Percentiles rank a stretch among this genome's conserved stretches.
Evolutionary conservation across 352 stramenopile species (phyloP).

Genomic region (Globisporangium lucens): DNA sequence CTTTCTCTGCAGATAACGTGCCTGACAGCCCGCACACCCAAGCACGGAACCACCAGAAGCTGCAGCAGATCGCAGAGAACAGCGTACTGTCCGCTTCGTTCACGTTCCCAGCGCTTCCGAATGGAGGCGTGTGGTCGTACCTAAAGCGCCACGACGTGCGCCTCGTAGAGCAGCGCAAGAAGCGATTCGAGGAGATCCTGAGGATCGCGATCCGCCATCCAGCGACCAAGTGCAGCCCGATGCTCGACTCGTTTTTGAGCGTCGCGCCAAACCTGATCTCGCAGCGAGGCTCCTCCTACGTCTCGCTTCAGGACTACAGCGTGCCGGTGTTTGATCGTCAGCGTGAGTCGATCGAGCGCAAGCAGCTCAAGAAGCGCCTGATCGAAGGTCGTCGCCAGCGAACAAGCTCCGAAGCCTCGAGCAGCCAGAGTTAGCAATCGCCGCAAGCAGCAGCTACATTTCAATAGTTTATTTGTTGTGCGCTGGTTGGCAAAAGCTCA

Average conservation of each 20-base stretch:
- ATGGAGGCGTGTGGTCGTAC: conserved; percentile 77
- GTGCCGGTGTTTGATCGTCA: conserved; percentile 73
- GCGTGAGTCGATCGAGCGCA: conserved; percentile 74
- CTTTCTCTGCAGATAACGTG: conserved; percentile 20
- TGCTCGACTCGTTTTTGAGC: conserved; percentile 76
- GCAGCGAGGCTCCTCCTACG: conserved; percentile 46
- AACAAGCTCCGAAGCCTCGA: conserved; percentile 20
- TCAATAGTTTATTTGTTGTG: conserved; percentile 14
- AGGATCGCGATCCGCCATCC: conserved; percentile 73
- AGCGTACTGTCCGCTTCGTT: conserved; percentile 33
- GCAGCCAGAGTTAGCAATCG: conserved; percentile 15
- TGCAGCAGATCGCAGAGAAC: conserved; percentile 28
- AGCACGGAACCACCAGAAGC: conserved; percentile 18
- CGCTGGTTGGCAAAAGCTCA: not conserved
- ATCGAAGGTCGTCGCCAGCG: conserved; percentile 61
- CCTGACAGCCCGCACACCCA: conserved; percentile 30
- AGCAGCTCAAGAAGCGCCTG: conserved; percentile 67
- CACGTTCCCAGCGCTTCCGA: conserved; percentile 47
- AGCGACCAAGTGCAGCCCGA: conserved; percentile 54
- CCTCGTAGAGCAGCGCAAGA: conserved; percentile 78
- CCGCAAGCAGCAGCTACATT: not conserved
- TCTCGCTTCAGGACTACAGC: conserved; percentile 56
- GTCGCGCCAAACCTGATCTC: conserved; percentile 51
- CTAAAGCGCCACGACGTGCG: conserved; percentile 78
- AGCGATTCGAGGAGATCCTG: conserved; percentile 81